Base-by-base conservation (phyloP, 2,329 filamentous ascomycete genomes). In the Cryphonectria parasitica region DNA sequence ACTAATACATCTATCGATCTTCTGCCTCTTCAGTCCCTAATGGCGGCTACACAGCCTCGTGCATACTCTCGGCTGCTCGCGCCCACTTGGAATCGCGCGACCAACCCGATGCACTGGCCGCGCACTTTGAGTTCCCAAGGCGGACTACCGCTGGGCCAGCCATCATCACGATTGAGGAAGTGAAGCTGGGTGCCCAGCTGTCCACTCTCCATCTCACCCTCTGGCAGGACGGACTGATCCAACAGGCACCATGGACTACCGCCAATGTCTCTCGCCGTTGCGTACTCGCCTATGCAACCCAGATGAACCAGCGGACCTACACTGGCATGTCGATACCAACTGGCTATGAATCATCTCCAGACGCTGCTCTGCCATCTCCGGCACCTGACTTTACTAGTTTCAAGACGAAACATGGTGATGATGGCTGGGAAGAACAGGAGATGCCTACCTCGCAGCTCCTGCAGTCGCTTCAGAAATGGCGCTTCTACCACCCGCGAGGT, bases 151-250 rank as follows among this genome's bases (percentile, higher is more conserved):
- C 77, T 8, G 83, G 83, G 0, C 79, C 77, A 0, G 83, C 79
- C 3, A 71, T 81, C 19, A 73, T 85, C 34, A 64, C 79, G 6
- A 78, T 85, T 7, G 78, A 82, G 1, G 80, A 84, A 58, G 73
- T 80, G 69, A 85, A 84, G 74, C 76, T 79, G 11, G 84, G 84
- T 17, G 78, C 80, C 10, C 77, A 77, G 41, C 77, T 83, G 28
- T 83, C 83, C 5, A 82, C 82, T 0, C 49, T 86, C 4, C 82
- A 84, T 70, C 73, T 82, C 2, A 80, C 80, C 0, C 78, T 86
- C 0, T 82, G 81, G 70, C 84, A 86, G 68, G 75, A 77, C 43
- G 77, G 75, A 2, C 78, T 83, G 5, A 10, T 49, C 56, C 75
- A 79, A 0, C 52, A 77, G 1, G 76, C 76, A 1, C 82, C 81